A percentile compares a stretch with the other conserved stretches of the same genome.
Evolutionary conservation across 2,329 filamentous ascomycete genomes (phyloP).

Genomic region (Sporothrix phasma): DNA sequence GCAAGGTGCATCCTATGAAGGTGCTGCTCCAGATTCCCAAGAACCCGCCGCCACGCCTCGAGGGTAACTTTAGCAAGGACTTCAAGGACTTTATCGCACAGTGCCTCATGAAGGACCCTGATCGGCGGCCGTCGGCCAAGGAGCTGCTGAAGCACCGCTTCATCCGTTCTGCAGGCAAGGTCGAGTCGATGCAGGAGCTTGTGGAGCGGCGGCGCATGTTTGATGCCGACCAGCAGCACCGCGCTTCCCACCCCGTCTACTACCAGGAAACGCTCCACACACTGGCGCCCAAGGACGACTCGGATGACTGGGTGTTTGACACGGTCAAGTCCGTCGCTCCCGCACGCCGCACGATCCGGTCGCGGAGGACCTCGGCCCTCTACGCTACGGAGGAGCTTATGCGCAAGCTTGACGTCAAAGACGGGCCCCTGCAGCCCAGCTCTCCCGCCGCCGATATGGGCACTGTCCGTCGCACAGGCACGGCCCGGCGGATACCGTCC

Average conservation of each 20-base stretch:
- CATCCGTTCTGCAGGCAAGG: conserved; percentile 75
- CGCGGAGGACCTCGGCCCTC: conserved; percentile 47
- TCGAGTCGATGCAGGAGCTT: conserved; percentile 79
- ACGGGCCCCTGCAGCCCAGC: conserved; percentile 46
- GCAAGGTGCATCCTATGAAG: conserved; percentile 84
- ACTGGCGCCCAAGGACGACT: conserved; percentile 54
- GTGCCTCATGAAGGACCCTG: conserved; percentile 87
- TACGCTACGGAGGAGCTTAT: conserved; percentile 51
- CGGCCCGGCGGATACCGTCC: conserved; percentile 40
- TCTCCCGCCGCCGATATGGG: conserved; percentile 39
- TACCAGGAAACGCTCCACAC: conserved; percentile 86
- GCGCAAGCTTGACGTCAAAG: conserved; percentile 50
- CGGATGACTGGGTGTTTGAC: conserved; percentile 92
- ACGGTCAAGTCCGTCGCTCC: conserved; percentile 67
- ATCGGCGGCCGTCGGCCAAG: conserved; percentile 72
- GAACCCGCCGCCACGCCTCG: conserved; percentile 70
- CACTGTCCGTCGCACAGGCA: conserved; percentile 50
- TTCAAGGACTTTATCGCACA: conserved; percentile 91
- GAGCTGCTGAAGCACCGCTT: conserved; percentile 84
- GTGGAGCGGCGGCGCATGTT: conserved; percentile 74
- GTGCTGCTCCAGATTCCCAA: conserved; percentile 87
- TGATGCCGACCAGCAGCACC: conserved; percentile 62
- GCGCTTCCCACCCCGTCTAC: conserved; percentile 64
- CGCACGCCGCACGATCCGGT: conserved; percentile 35
- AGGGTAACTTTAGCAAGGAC: conserved; percentile 77